These are phyloP conservation scores for Metrosideros polymorpha DNA, from an alignment of 441 rosid genomes.

Conservation along the genomic window DNA sequence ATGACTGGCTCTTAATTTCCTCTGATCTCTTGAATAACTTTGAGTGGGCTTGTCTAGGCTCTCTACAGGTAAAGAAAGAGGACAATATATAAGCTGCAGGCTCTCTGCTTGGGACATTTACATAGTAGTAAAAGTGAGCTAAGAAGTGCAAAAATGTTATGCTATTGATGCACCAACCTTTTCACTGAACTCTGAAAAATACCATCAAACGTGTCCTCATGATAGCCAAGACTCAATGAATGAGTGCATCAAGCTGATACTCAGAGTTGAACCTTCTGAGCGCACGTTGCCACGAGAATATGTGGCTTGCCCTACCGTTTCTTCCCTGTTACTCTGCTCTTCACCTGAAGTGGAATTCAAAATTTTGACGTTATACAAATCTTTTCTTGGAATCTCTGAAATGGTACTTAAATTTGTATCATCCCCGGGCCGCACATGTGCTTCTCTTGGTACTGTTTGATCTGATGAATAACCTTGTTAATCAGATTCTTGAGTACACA, in stretches of 20 bases:
- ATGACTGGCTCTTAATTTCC: slow-evolving; percentile 15
- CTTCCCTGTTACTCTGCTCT: slow-evolving; percentile 12
- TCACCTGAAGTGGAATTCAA: slow-evolving; percentile 9
- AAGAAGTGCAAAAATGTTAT: neutral
- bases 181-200: neutral
- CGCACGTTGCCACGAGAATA: slow-evolving; percentile 15
- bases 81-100: slow-evolving; percentile 10
- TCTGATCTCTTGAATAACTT: slow-evolving; percentile 26
- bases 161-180: neutral
- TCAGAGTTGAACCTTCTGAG: slow-evolving; percentile 18
- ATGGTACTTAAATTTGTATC: slow-evolving; percentile 7
- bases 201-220: neutral
- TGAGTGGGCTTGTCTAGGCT: slow-evolving; percentile 24
- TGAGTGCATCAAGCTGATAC: neutral
- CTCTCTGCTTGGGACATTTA: slow-evolving; percentile 16
- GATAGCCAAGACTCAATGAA: neutral
- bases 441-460: slow-evolving; percentile 3
- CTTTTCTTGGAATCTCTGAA: slow-evolving; percentile 12
- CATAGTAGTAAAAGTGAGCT: neutral
- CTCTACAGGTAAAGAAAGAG: slow-evolving; percentile 20
- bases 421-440: slow-evolving; percentile 6
- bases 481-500: slow-evolving; percentile 16
- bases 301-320: slow-evolving; percentile 2
- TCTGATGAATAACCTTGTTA: slow-evolving; percentile 17
- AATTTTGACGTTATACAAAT: slow-evolving; percentile 9